Evolutionary conservation across 441 rosid genomes (phyloP).

Genomic region (Manihot esculenta): DNA sequence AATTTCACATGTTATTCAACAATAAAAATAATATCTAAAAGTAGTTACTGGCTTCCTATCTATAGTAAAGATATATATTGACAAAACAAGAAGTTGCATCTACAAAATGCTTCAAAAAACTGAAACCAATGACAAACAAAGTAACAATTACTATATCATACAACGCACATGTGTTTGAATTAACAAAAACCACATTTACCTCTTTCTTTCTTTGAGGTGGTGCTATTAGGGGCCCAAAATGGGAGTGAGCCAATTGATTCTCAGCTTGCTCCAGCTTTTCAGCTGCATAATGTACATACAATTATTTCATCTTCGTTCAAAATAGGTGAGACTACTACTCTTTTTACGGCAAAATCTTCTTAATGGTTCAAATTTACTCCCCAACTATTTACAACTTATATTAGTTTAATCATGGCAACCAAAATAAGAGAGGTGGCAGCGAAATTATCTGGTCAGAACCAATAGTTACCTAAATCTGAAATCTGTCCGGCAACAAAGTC

Average conservation of each 20-base stretch:
- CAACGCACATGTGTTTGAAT: neutral
- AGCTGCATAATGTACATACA: constrained; percentile 50
- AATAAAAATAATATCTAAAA: neutral
- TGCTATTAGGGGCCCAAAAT: constrained; percentile 66
- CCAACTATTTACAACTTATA: neutral
- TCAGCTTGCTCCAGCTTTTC: constrained; percentile 71
- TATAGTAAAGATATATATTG: neutral
- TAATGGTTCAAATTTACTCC: neutral
- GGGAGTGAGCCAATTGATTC: constrained; percentile 78
- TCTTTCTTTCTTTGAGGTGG: constrained; percentile 82
- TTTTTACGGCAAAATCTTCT: neutral
- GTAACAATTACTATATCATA: neutral
- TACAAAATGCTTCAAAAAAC: neutral
- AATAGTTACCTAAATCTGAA: constrained; percentile 87
- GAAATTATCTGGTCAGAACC: neutral
- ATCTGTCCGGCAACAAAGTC: constrained; percentile 99
- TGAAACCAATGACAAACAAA: too few relatives aligned
- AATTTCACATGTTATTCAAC: neutral
- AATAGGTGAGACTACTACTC: constrained; percentile 12
- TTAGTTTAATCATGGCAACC: neutral
- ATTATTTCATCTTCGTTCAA: constrained; percentile 19
- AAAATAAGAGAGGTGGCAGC: neutral
- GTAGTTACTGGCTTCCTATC: neutral
- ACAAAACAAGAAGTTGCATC: neutral
- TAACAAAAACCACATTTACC: constrained; percentile 40